Percentiles rank a stretch among this genome's conserved stretches.
Conservation (phyloP, 23 red algal species). For the Gracilaria gracilis region DNA sequence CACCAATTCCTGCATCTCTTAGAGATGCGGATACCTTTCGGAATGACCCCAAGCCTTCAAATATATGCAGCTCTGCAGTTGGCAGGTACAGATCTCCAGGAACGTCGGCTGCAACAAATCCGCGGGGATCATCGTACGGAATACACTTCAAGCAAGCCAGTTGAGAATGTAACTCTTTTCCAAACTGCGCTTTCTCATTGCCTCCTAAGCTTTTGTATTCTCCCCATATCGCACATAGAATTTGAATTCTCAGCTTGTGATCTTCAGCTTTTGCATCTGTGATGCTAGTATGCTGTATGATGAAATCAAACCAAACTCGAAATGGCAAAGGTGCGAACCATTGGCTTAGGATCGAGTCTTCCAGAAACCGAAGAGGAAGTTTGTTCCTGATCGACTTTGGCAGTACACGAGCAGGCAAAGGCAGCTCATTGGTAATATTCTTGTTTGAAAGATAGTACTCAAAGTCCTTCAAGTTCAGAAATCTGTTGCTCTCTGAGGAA, state of each 20-base stretch:
- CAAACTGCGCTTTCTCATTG: neutral
- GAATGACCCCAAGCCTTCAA: constrained; percentile 61
- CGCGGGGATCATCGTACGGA: constrained; percentile 20
- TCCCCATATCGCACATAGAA: constrained; percentile 24
- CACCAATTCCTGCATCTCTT: constrained; percentile 11
- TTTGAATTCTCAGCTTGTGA: constrained; percentile 29
- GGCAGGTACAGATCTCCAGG: constrained; percentile 59
- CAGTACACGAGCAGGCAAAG: constrained; percentile 45
- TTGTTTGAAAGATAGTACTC: constrained; percentile 11
- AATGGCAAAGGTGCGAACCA: constrained; percentile 61
- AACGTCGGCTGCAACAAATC: constrained; percentile 13
- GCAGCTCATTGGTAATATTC: constrained; percentile 14
- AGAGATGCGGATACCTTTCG: constrained; percentile 46
- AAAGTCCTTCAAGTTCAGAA: constrained; percentile 31
- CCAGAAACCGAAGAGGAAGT: constrained; percentile 13
- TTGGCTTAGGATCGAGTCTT: constrained; percentile 4
- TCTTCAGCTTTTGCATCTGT: constrained; percentile 37
- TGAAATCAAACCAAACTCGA: constrained; percentile 37
- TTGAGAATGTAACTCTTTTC: neutral
- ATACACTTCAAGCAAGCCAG: constrained; percentile 35
- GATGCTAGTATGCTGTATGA: constrained; percentile 27
- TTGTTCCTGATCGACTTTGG: constrained; percentile 1
- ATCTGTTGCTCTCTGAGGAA: neutral
- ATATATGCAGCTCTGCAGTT: constrained; percentile 63
- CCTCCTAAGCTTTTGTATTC: constrained; percentile 37